A percentile compares a stretch with the other conserved stretches of the same genome.
These are phyloP conservation scores for Pestalotiopsis sp. DNA, from an alignment of 2,329 filamentous ascomycete genomes.

Conservation along the genomic window DNA sequence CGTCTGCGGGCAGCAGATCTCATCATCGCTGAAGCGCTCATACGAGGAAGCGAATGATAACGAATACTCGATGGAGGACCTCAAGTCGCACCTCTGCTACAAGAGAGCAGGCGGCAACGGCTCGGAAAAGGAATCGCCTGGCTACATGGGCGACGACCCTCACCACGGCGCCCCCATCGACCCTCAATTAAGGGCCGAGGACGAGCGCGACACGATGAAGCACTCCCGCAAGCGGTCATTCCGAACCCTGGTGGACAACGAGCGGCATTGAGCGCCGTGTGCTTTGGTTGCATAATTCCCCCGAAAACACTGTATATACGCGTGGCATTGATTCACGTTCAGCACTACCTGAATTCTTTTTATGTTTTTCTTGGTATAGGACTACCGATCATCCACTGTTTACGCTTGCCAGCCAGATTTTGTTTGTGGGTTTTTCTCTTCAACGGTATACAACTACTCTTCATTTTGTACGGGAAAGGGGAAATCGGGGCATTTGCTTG, in stretches of 20 bases:
- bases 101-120: slow-evolving; percentile 1
- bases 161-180: not conserved
- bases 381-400: not conserved
- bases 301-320: not conserved
- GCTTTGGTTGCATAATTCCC: not conserved
- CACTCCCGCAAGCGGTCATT: not conserved
- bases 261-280: not conserved
- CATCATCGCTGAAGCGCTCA: not conserved
- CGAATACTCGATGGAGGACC: not conserved
- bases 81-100: not conserved
- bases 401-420: not conserved
- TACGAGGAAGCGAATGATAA: not conserved
- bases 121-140: slow-evolving; percentile 1
- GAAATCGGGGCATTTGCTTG: not conserved
- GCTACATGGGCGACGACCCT: slow-evolving; percentile 2
- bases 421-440: not conserved
- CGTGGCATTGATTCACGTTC: not conserved
- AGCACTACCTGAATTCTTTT: not conserved
- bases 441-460: not conserved
- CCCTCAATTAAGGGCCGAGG: not conserved
- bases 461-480: not conserved
- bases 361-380: not conserved
- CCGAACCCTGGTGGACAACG: not conserved
- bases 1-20: not conserved
- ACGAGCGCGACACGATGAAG: not conserved